Base-by-base conservation (phyloP, 441 rosid genomes). In the Kokia cookei region DNA sequence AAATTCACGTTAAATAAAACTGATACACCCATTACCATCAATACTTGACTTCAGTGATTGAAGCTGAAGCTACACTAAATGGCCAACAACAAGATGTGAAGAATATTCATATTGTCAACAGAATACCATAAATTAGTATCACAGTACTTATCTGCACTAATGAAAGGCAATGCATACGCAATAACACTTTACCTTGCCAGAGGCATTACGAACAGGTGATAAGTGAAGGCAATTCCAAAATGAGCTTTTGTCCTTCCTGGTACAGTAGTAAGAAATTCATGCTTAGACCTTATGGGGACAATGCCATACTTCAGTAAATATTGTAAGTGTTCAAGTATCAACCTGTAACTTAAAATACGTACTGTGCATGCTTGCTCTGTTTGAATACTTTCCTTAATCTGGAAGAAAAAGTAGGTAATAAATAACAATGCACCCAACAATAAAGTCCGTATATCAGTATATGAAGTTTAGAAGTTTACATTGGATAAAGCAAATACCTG, bases 281-380 rank as follows among this genome's bases (percentile, higher is more conserved):
- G 26, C 19, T 81, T 63, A 86, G 71, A 65, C 43, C 73, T 53
- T 73, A 47, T 17, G 35, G 55, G 45, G 19, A 42, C 37, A 78
- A 60, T 29, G 53, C 53, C 55, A 62, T 58, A 74, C 45, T 62
- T 53, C 26, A 75, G 48, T 64, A 47, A 60, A 47, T 26, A 59
- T 53, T 37, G 50, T 37, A 85, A 79, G 80, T 73, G 75, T 42
- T 71, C 57, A 80, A 86, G 90, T 73, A 78, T 86, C 82, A 86
- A 94, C 98, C 99, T 94, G 99, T 92, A 93, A 81, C 87, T 90
- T 84, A 94, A 86, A 80, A 94, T 87, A 80, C 91, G 91, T 81
- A 91, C 97, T 80, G 99, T 91, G 90, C 98, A 93, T 73, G 94
- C 78, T 89, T 80, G 85, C 67, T 88, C 92, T 42, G 77, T 78